Base-by-base conservation (phyloP, 352 stramenopile genomes). In the Globisporangium cylindrosporum region DNA sequence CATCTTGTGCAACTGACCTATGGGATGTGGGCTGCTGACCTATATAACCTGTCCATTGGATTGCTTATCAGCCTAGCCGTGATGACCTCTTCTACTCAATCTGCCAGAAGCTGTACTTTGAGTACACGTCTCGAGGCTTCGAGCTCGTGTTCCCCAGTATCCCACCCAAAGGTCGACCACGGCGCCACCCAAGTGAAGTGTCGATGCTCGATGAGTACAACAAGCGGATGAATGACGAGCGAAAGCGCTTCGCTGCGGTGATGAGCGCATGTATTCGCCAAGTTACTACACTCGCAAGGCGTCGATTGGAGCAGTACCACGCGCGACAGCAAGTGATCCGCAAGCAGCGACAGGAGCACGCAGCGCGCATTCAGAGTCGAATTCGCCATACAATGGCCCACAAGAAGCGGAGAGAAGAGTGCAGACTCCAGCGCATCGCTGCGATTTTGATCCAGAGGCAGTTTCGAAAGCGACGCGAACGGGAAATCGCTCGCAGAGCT, bases 91-190 rank as follows among this genome's bases (percentile, higher is more conserved):
- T 72, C 20, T 32, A 18, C 1, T 69, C 70, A 20, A 62, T 86
- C 6, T 77, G 68, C 57, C 65, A 69, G 7, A 82, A 77, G 46
- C 64, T 87, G 15, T 87, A 71, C 58, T 56, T 84, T 34, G 76
- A 79, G 67, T 82, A 83, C 55, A 84, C 77, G 5, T 75, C 75
- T 2, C 74, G 70, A 4, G 75, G 79, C 10, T 80, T 82, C 43
- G 77, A 84, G 57, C 56, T 84, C 12, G 56, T 80, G 53, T 84
- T 81, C 62, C 75, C 79, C 0, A 75, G 79, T 0, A 43, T 83
- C 5, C 73, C 76, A 12, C 64, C 77, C 6, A 72, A 38, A 64
- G 68, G 80, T 14, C 56, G 66, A 0, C 53, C 71, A 0, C 60
- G 78, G 64, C 77, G 59, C 29, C 61, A 82, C 73, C 77, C 65